Percentiles rank a stretch among this genome's conserved stretches.
Evolutionary conservation across 805 yeast genomes (phyloP).

Genomic region (Jamesozyma spencerorum): DNA sequence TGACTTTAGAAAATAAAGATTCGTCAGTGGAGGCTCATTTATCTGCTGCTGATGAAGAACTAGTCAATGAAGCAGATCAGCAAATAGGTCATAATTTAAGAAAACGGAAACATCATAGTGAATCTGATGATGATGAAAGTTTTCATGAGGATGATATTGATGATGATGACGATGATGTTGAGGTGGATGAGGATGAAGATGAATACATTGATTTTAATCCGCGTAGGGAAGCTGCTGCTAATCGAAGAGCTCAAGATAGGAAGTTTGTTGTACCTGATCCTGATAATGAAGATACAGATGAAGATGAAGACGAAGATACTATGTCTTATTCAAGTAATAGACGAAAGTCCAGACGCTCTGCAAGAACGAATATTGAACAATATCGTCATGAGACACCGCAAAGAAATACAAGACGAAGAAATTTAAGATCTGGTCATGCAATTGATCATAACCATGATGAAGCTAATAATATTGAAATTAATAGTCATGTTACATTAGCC

Average conservation of each 20-base stretch:
- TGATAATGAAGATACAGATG: slow-evolving; percentile 26
- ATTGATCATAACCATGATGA: slow-evolving; percentile 14
- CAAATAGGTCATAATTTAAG: slow-evolving; percentile 6
- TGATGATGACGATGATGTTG: slow-evolving; percentile 33
- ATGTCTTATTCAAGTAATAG: not conserved
- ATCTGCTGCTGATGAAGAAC: slow-evolving; percentile 1
- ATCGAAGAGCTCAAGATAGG: slow-evolving; percentile 14
- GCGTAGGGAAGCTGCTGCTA: slow-evolving; percentile 1
- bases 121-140: slow-evolving; percentile 27
- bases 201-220: slow-evolving; percentile 13
- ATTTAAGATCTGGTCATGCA: slow-evolving; percentile 19
- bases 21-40: not conserved
- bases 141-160: slow-evolving; percentile 29
- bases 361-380: not conserved
- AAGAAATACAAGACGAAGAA: slow-evolving; percentile 9
- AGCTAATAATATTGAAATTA: slow-evolving; percentile 18
- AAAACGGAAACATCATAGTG: slow-evolving; percentile 4
- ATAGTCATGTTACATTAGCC: slow-evolving; percentile 34
- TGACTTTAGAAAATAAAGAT: slow-evolving; percentile 3
- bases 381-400: not conserved
- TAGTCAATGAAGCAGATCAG: slow-evolving; percentile 17
- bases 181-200: slow-evolving; percentile 28
- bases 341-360: not conserved
- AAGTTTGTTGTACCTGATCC: slow-evolving; percentile 26
- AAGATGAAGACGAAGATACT: slow-evolving; percentile 14